Conservation (phyloP, 176 grass and related monocot species). For the Paspalum notatum region DNA sequence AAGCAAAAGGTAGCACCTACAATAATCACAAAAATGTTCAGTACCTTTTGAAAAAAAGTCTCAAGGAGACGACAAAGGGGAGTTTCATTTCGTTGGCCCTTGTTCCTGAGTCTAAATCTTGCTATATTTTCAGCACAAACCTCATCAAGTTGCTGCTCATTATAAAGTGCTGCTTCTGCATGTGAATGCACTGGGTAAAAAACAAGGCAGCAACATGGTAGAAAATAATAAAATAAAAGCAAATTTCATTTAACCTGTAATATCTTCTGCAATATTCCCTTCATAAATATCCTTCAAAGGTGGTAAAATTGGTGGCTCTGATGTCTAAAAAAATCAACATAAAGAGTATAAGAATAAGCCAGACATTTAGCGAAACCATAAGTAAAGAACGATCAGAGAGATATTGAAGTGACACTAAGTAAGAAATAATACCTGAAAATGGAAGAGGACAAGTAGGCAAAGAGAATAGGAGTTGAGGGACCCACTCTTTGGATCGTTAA, state of each 20-base stretch:
- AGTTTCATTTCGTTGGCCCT: constrained; percentile 59
- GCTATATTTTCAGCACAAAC: constrained; percentile 69
- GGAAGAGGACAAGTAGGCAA: constrained; percentile 87
- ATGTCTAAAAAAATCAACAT: constrained; percentile 56
- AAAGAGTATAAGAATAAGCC: constrained; percentile 7
- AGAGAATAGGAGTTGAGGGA: constrained; percentile 92
- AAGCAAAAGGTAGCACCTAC: constrained; percentile 18
- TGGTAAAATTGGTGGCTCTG: constrained; percentile 77
- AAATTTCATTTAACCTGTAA: constrained; percentile 51
- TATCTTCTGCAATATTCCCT: constrained; percentile 69
- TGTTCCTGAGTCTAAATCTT: constrained; percentile 55
- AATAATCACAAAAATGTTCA: constrained; percentile 23
- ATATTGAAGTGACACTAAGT: background rate
- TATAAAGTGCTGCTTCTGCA: constrained; percentile 46
- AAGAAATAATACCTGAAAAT: constrained; percentile 83
- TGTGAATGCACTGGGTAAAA: constrained; percentile 43
- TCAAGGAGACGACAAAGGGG: constrained; percentile 64
- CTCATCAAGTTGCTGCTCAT: constrained; percentile 59
- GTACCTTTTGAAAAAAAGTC: constrained; percentile 84
- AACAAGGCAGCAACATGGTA: constrained; percentile 8
- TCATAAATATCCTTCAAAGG: constrained; percentile 76
- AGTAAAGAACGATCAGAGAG: background rate
- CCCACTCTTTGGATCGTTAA: constrained; percentile 86
- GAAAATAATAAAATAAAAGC: constrained; percentile 22
- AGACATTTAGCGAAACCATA: constrained; percentile 31